Percentiles rank a stretch among this genome's conserved stretches.
Conservation (phyloP, 1,139 yeast genomes). For the Meyerozyma smithsonii region DNA sequence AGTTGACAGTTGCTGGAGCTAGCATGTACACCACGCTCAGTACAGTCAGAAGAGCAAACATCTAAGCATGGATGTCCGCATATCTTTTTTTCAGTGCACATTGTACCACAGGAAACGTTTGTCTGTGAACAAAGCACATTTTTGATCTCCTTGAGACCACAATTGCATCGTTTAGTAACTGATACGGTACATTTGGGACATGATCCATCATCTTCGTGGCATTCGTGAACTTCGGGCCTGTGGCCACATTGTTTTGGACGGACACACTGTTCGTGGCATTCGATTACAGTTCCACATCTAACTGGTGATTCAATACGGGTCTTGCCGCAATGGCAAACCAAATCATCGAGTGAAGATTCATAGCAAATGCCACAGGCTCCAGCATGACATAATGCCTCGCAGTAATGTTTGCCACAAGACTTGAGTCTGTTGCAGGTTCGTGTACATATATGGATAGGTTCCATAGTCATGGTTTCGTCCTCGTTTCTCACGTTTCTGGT, state of each 20-base stretch:
- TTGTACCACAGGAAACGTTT: constrained; percentile 66
- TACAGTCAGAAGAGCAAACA: constrained; percentile 45
- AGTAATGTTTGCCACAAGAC: constrained; percentile 69
- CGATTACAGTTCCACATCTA: constrained; percentile 72
- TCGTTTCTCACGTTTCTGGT: constrained; percentile 28
- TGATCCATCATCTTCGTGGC: constrained; percentile 58
- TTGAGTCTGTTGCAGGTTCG: constrained; percentile 61
- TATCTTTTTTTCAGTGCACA: constrained; percentile 51
- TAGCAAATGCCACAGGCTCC: constrained; percentile 85
- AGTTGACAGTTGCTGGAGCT: constrained; percentile 45
- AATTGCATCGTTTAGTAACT: constrained; percentile 62
- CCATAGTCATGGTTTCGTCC: constrained; percentile 57
- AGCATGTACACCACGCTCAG: constrained; percentile 27
- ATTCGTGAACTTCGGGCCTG: constrained; percentile 62
- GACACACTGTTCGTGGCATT: constrained; percentile 66
- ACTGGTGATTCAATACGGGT: constrained; percentile 83
- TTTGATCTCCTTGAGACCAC: constrained; percentile 59
- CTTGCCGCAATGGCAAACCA: constrained; percentile 79
- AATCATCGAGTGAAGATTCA: constrained; percentile 77
- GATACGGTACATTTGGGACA: constrained; percentile 80
- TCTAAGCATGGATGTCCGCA: constrained; percentile 74
- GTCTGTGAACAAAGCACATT: constrained; percentile 71
- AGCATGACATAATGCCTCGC: constrained; percentile 73
- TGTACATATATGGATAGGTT: constrained; percentile 75
- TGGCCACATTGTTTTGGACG: constrained; percentile 72